Percentiles rank a stretch among this genome's conserved stretches.
These are phyloP conservation scores for Saccharomycopsis guyanensis DNA, from an alignment of 805 yeast genomes.

Conservation along the genomic window DNA sequence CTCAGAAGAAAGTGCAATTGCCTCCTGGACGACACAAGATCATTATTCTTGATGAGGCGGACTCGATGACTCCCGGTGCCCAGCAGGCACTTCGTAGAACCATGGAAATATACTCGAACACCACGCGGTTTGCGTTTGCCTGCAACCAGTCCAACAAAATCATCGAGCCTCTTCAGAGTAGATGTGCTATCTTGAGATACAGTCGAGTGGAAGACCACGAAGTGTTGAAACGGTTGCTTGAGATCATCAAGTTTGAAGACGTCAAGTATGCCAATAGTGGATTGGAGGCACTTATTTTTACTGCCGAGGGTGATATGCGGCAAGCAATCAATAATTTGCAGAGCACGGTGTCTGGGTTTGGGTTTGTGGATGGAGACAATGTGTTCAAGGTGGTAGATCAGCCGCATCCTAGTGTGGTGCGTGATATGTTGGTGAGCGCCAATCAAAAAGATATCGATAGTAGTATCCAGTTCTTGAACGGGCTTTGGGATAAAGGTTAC, in stretches of 20 bases:
- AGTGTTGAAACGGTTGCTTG: constrained; percentile 66
- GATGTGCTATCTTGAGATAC: constrained; percentile 91
- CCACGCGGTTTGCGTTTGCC: constrained; percentile 97
- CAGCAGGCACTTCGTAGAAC: constrained; percentile 92
- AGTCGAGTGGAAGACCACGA: constrained; percentile 77
- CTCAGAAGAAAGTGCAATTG: constrained; percentile 82
- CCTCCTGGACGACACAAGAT: constrained; percentile 91
- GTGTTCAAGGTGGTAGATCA: constrained; percentile 94
- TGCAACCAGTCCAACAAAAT: constrained; percentile 92
- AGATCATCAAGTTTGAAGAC: constrained; percentile 60
- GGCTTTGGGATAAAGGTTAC: constrained; percentile 84
- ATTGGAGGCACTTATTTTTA: constrained; percentile 81
- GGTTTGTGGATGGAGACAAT: constrained; percentile 81
- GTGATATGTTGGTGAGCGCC: constrained; percentile 53
- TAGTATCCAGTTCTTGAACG: constrained; percentile 54
- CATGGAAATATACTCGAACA: constrained; percentile 91
- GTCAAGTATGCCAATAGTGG: constrained; percentile 85
- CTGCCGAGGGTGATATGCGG: constrained; percentile 98
- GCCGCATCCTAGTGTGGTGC: constrained; percentile 87
- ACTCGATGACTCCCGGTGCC: constrained; percentile 94
- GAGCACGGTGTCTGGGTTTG: constrained; percentile 90
- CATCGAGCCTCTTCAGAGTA: constrained; percentile 91
- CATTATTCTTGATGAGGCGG: constrained; percentile 91
- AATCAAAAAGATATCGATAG: constrained; percentile 47
- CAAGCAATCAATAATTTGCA: constrained; percentile 94